phyloP scores from a whole-genome alignment of 2,329 filamentous ascomycete genomes.

The Diaporthe sp. region DNA sequence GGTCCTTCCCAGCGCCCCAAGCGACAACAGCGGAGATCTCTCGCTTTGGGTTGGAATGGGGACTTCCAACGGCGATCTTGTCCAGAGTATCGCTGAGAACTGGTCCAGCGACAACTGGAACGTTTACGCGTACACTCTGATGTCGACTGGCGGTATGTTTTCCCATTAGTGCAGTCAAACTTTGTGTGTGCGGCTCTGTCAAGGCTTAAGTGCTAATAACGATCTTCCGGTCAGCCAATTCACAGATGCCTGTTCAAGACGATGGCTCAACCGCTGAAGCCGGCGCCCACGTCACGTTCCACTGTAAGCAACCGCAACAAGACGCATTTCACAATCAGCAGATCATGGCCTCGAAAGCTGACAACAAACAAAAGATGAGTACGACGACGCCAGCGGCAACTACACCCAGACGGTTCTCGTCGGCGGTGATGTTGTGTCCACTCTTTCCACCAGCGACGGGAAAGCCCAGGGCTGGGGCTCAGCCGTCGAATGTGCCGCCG shows the following conservation, averaged over 20 bases:
- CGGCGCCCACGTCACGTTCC: slow-evolving; percentile 56
- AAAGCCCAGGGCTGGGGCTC: slow-evolving; percentile 59
- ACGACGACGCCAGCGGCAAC: slow-evolving; percentile 53
- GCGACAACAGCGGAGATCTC: slow-evolving; percentile 52
- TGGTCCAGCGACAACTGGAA: slow-evolving; percentile 50
- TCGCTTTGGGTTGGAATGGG: slow-evolving; percentile 64
- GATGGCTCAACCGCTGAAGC: slow-evolving; percentile 45
- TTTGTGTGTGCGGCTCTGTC: background rate
- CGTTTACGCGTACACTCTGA: slow-evolving; percentile 58
- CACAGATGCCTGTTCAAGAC: slow-evolving; percentile 46
- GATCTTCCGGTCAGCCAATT: background rate
- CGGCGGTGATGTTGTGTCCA: slow-evolving; percentile 53
- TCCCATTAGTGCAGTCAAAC: background rate
- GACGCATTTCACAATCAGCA: background rate
- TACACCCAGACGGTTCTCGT: slow-evolving; percentile 56
- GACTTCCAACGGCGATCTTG: slow-evolving; percentile 59
- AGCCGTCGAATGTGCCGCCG: slow-evolving; percentile 74
- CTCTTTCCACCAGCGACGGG: slow-evolving; percentile 59
- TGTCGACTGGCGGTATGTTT: slow-evolving; percentile 33
- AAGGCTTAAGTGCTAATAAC: background rate
- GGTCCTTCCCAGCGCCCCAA: slow-evolving; percentile 55
- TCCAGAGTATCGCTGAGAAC: slow-evolving; percentile 61
- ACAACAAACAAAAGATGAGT: slow-evolving; percentile 15
- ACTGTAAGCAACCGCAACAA: slow-evolving; percentile 46
- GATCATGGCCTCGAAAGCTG: background rate